Conservation (phyloP, 192 early-diverging fungal genomes). For the Podila minutissima region DNA sequence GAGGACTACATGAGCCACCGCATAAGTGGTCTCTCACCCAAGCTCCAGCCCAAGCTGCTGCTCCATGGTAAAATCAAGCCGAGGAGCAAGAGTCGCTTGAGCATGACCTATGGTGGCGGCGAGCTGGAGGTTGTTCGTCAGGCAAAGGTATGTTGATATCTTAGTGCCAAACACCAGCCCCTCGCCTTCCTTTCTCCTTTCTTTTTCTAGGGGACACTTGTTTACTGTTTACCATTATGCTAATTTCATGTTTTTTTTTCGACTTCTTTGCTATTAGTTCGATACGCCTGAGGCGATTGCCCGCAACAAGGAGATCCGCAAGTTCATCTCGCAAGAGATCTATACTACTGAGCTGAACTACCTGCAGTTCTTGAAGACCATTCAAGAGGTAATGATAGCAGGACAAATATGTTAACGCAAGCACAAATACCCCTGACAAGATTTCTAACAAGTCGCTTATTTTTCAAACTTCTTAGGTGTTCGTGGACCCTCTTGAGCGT, state of each 20-base stretch:
- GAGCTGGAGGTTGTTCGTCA: constrained; percentile 42
- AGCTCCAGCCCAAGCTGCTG: constrained; percentile 8
- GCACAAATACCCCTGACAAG: background rate
- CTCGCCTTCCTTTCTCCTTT: background rate
- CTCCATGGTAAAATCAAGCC: constrained; percentile 28
- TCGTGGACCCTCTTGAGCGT: constrained; percentile 32
- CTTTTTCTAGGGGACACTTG: too few relatives aligned
- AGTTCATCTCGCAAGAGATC: constrained; percentile 61
- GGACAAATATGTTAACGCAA: background rate
- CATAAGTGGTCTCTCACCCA: constrained; percentile 39
- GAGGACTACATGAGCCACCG: constrained; percentile 54
- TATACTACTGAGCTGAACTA: constrained; percentile 61
- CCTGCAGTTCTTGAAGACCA: constrained; percentile 55
- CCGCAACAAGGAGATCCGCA: constrained; percentile 50
- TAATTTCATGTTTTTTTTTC: background rate
- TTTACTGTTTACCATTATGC: background rate
- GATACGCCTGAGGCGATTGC: constrained; percentile 46
- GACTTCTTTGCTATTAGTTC: constrained; percentile 19
- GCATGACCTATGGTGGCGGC: constrained; percentile 48
- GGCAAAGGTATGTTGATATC: constrained; percentile 30
- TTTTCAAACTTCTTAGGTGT: constrained; percentile 16
- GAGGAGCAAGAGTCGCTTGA: constrained; percentile 43
- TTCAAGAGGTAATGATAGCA: constrained; percentile 54
- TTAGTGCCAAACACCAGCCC: background rate
- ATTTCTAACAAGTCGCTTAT: too few relatives aligned